A percentile compares a stretch with the other conserved stretches of the same genome.
These are phyloP conservation scores for Herpomyces periplanetae DNA, from an alignment of 2,329 filamentous ascomycete species.

Conservation along the genomic window DNA sequence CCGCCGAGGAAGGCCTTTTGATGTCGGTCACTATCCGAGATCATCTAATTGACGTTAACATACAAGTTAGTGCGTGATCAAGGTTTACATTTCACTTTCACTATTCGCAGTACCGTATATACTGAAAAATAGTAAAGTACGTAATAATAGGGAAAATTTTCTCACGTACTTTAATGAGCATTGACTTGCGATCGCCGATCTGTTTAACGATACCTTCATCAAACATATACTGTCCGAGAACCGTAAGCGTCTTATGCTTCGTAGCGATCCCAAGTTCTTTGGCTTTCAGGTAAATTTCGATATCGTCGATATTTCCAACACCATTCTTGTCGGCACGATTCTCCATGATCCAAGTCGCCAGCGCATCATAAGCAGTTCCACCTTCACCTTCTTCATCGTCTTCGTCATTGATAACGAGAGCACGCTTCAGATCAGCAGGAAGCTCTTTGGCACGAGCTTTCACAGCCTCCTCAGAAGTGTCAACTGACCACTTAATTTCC, in stretches of 20 bases:
- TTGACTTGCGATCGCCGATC: slow-evolving; percentile 37
- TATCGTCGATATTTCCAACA: slow-evolving; percentile 40
- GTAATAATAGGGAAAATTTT: no score
- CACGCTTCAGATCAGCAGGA: slow-evolving; percentile 72
- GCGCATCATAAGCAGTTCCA: slow-evolving; percentile 43
- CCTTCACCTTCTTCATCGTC: slow-evolving; percentile 44
- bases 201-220: slow-evolving; percentile 59
- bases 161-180: slow-evolving; percentile 46
- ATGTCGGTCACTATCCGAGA: slow-evolving; percentile 64
- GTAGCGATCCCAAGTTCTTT: slow-evolving; percentile 73
- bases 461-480: slow-evolving; percentile 80
- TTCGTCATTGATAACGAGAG: slow-evolving; percentile 33
- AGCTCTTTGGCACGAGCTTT: slow-evolving; percentile 72
- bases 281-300: slow-evolving; percentile 80
- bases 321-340: slow-evolving; percentile 27
- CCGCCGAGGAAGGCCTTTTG: slow-evolving; percentile 84
- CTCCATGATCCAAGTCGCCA: slow-evolving; percentile 62
- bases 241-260: slow-evolving; percentile 72
- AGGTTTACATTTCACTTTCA: no score
- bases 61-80: slow-evolving; percentile 5
- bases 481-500: slow-evolving; percentile 75
- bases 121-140: no score
- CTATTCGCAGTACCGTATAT: no score
- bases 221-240: slow-evolving; percentile 75
- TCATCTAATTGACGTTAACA: slow-evolving; percentile 14